Evolutionary conservation across 306 rosid genomes (phyloP), one percentile per base, ranked within the genome.

Genomic region (Hippophae rhamnoides): DNA sequence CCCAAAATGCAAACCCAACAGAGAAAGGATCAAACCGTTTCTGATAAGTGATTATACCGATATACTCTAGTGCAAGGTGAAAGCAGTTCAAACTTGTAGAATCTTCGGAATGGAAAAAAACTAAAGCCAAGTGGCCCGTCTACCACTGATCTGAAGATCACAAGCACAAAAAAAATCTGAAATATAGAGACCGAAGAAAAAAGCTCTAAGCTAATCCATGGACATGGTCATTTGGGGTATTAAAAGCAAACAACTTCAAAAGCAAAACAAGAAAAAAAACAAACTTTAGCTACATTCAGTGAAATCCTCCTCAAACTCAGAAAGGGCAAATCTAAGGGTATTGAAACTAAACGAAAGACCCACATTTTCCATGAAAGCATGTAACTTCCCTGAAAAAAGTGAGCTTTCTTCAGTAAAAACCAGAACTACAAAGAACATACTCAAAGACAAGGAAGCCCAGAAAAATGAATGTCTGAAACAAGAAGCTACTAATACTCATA

Each of bases 91-190:
- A 52, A 66, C 3, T 38, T 9, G 63, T 53, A 13, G 56, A 10
- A 41, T n/a, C 40, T 56, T 23, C 18, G 8, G 45, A 7, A 11
- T 47, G 42, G 41, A 65, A 79, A 66, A 69, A 82, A 77, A 79
- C 85, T 68, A 62, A 38, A 58, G 48, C 50, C 62, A 76, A 46
- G 55, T 13, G 41, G 45, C 58, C 63, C 59, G 18, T 51, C 55
- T 56, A 56, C 13, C 52, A 45, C 62, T 54, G 58, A 73, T 68
- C 67, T 18, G 18, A 70, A 56, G 44, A n/a, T 70, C 52, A 47
- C 9, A 12, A 48, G 41, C 25, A 65, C 47, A 64, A 41, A n/a
- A 54, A 66, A 31, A 31, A 31, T 2, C 40, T 69, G 7, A 43
- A 47, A n/a, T 60, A 54, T 31, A 66, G 51, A 50, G 61, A 13